Percentiles rank a stretch among this genome's conserved stretches.
phyloP scores from a whole-genome alignment of 352 stramenopile genomes.

The Pythium aristosporum region DNA sequence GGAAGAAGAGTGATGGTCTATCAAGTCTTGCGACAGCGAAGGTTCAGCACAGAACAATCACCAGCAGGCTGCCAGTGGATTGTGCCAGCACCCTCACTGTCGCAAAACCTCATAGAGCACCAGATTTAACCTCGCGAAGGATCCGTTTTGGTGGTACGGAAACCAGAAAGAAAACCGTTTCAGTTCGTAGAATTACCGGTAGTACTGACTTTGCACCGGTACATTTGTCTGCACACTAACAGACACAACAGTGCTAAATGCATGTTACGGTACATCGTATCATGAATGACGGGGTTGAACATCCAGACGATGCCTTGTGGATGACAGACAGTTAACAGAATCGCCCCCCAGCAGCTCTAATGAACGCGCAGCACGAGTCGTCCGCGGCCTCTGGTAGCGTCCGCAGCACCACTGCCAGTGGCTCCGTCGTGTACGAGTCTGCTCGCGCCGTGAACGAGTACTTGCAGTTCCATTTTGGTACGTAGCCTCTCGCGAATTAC shows the following conservation, averaged over 20 bases:
- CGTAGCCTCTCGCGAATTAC: not conserved
- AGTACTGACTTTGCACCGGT: not conserved
- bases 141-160: not conserved
- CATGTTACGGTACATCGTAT: not conserved
- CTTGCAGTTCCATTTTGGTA: conserved; percentile 90
- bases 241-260: not conserved
- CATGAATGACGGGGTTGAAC: not conserved
- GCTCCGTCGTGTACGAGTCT: conserved; percentile 87
- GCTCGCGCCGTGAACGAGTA: conserved; percentile 88
- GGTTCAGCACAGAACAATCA: conserved; percentile 15
- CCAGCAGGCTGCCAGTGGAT: not conserved
- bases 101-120: conserved; percentile 2
- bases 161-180: not conserved
- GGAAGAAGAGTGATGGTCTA: conserved; percentile 25
- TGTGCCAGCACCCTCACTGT: not conserved
- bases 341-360: conserved; percentile 19
- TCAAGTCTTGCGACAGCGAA: conserved; percentile 12
- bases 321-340: too few relatives aligned
- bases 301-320: not conserved
- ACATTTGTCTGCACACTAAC: not conserved
- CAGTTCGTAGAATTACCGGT: not conserved
- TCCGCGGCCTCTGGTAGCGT: conserved; percentile 24
- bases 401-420: conserved; percentile 86
- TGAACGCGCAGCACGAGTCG: conserved; percentile 21
- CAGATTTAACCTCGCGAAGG: conserved; percentile 4